Percentiles rank a stretch among this genome's conserved stretches.
These are phyloP conservation scores for Blastocystis sp. DNA, from an alignment of 352 stramenopile genomes.

Conservation along the genomic window DNA sequence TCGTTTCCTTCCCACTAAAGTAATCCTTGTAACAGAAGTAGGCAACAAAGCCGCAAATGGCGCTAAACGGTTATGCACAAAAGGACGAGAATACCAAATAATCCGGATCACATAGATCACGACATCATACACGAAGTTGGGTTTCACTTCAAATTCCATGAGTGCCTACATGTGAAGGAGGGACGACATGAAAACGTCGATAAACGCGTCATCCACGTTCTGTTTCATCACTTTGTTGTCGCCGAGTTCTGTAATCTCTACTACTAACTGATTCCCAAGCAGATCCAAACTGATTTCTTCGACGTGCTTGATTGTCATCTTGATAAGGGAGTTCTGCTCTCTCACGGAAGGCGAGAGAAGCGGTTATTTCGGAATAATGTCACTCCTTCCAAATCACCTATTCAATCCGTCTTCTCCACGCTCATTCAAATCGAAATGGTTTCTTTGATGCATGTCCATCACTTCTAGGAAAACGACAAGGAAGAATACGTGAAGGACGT, in stretches of 20 bases:
- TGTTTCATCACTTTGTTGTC: slow-evolving; percentile 57
- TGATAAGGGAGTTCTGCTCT: background rate
- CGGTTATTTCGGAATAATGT: background rate
- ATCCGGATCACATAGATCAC: background rate
- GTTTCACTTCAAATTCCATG: slow-evolving; percentile 39
- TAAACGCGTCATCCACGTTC: slow-evolving; percentile 19
- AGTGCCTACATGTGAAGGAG: background rate
- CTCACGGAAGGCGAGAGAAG: background rate
- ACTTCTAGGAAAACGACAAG: background rate
- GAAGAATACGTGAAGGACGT: slow-evolving; percentile 28
- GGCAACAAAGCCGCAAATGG: slow-evolving; percentile 6
- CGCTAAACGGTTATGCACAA: background rate
- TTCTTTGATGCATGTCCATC: too few relatives aligned
- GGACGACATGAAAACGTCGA: background rate
- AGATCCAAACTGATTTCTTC: slow-evolving; percentile 33
- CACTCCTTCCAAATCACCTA: background rate
- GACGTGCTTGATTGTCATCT: slow-evolving; percentile 39
- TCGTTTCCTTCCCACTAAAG: slow-evolving; percentile 17
- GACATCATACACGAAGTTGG: slow-evolving; percentile 31
- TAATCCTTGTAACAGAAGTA: slow-evolving; percentile 54
- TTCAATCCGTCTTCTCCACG: too few relatives aligned
- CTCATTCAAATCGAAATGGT: too few relatives aligned
- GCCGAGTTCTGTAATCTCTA: slow-evolving; percentile 31
- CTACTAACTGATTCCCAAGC: background rate
- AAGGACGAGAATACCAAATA: background rate